Evolutionary conservation across 352 stramenopile species (phyloP).

Genomic region (Plasmopara viticola): DNA sequence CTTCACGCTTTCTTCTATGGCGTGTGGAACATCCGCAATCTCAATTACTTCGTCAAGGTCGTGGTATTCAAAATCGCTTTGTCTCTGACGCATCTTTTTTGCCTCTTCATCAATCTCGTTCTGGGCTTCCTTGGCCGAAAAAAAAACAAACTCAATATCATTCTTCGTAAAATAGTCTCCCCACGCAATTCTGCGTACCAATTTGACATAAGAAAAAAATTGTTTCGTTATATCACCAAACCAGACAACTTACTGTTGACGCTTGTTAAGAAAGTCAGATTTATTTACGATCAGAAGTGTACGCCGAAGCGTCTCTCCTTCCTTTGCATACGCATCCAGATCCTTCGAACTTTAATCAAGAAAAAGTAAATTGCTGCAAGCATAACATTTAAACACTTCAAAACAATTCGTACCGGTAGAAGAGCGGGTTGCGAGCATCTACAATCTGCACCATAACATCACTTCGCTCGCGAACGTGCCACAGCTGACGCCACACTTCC

Average conservation of each 20-base stretch:
- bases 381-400: neutral
- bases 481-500: slow-evolving; percentile 99
- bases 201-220: neutral
- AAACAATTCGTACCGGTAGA: slow-evolving; percentile 82
- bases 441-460: slow-evolving; percentile 98
- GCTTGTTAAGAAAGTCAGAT: slow-evolving; percentile 94
- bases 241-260: slow-evolving; percentile 65
- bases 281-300: slow-evolving; percentile 99
- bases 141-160: slow-evolving; percentile 95
- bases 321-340: slow-evolving; percentile 92
- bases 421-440: slow-evolving; percentile 97
- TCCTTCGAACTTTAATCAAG: slow-evolving; percentile 82
- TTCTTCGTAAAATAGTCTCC: slow-evolving; percentile 90
- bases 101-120: slow-evolving; percentile 82
- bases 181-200: slow-evolving; percentile 75
- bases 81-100: slow-evolving; percentile 49
- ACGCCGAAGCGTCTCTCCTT: slow-evolving; percentile 84
- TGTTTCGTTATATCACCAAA: neutral
- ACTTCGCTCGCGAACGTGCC: slow-evolving; percentile 97
- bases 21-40: slow-evolving; percentile 9
- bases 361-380: neutral
- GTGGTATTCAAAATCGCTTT: slow-evolving; percentile 30
- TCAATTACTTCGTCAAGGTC: slow-evolving; percentile 34
- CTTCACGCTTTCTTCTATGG: neutral
- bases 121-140: slow-evolving; percentile 95